Conservation (phyloP, 2,329 filamentous ascomycete species). For the Dactylellina leptospora region DNA sequence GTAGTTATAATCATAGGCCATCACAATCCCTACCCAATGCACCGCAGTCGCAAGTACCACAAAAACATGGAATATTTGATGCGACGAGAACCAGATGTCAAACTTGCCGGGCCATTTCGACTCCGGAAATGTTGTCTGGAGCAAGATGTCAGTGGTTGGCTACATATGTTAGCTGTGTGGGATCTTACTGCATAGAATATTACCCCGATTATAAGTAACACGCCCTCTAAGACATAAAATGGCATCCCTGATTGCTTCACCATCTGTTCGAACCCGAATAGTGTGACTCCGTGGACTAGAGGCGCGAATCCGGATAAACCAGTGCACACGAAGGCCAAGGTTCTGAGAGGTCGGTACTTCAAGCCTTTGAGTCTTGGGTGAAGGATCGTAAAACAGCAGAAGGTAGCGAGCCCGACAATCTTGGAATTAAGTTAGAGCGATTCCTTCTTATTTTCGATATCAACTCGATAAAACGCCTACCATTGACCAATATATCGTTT, state of each 20-base stretch:
- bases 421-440: constrained; percentile 52
- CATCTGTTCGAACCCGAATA: constrained; percentile 60
- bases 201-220: constrained; percentile 60
- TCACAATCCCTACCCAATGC: constrained; percentile 61
- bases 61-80: constrained; percentile 64
- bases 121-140: constrained; percentile 63
- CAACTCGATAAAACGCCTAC: constrained; percentile 53
- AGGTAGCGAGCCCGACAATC: constrained; percentile 59
- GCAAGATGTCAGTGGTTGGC: no score
- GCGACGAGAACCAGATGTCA: constrained; percentile 63
- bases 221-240: constrained; percentile 62
- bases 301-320: constrained; percentile 61
- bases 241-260: constrained; percentile 61
- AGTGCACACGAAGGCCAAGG: constrained; percentile 60
- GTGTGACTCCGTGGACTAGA: constrained; percentile 59
- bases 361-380: constrained; percentile 60
- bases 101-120: constrained; percentile 61
- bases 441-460: not conserved
- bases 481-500: constrained; percentile 60
- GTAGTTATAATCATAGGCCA: constrained; percentile 59
- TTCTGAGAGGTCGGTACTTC: constrained; percentile 60
- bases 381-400: constrained; percentile 60
- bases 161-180: no score
- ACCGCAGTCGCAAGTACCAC: constrained; percentile 62
- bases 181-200: constrained; percentile 61